Base-by-base conservation (phyloP, 306 rosid species). In the Abrus pulchellus region DNA sequence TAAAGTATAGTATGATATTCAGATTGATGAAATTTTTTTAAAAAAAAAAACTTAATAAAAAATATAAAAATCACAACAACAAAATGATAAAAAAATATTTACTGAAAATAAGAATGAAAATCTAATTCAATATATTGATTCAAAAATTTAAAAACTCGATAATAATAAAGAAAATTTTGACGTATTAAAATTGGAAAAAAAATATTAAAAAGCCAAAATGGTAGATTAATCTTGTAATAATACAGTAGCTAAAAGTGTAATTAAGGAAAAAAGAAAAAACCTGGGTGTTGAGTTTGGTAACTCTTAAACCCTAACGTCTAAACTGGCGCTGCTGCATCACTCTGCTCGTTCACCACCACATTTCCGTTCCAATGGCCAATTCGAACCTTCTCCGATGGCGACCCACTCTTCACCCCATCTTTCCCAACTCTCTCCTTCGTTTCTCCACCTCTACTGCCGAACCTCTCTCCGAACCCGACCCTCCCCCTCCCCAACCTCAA, bases 321-420 rank as follows among this genome's bases (percentile, higher is more conserved):
- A 1, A 27, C 5, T 10, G 56, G 59, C 60, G 9, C 69, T 59
- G 14, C 59, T 48, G 30, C 41, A 2, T n/a, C 34, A 30, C 14
- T 76, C 53, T 11, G 30, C 34, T 41, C 13, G 29, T 54, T 14
- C 1, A 10, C 2, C 6, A 5, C 45, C 12, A 5, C 56, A 12
- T 34, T 10, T 4, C 38, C 7, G 2, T 5, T 7, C 3, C 68
- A 11, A 92, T 90, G 97, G 88, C 96, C 65, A 74, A 68, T 59
- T 87, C 88, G 5, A 89, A 90, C 77, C 92, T 88, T 60, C 80
- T 80, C 67, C 86, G 69, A 82, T 83, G 87, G 86, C 83, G 73
- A 11, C 74, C 79, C 33, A 50, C 68, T 68, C 70, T 77, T 29
- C 75, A 77, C 3, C 87, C 86, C 40, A 43, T 48, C 72, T 63